These are phyloP conservation scores for Gastrolobium villosum DNA, from an alignment of 306 rosid species.

Conservation along the genomic window DNA sequence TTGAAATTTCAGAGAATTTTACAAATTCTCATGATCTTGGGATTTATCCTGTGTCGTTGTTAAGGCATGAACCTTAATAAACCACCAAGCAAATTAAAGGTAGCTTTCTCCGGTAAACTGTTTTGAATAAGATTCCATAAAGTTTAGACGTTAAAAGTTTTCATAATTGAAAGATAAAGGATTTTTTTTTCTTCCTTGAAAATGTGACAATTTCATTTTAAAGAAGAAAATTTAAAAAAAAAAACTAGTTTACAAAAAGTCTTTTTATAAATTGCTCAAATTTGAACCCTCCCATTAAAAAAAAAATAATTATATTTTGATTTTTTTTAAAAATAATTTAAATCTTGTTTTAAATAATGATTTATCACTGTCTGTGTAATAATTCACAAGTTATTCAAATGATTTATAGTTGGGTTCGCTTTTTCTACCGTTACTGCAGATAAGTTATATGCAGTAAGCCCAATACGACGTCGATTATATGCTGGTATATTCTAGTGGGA, in stretches of 20 bases:
- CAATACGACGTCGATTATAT: no score
- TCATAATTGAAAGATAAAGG: neutral
- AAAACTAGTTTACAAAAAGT: neutral
- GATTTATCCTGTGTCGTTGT: neutral
- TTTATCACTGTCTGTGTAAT: neutral
- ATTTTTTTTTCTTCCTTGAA: neutral
- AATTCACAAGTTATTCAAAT: neutral
- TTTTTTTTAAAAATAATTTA: no score
- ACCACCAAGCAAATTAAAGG: conserved; percentile 6
- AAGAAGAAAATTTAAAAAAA: neutral
- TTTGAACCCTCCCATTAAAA: neutral
- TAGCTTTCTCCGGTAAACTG: neutral
- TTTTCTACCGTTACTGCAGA: no score
- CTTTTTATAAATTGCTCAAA: neutral
- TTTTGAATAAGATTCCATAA: neutral
- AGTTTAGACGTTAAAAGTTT: neutral
- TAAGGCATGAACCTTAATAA: conserved; percentile 28
- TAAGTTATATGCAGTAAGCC: no score
- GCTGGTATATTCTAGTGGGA: no score
- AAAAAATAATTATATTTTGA: neutral
- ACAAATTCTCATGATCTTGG: neutral
- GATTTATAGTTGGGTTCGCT: neutral
- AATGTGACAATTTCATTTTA: neutral
- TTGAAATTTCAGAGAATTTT: conserved; percentile 20
- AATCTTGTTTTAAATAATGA: neutral